Evolutionary conservation across 768 basidiomycete genomes (phyloP).

Genomic region (Harrya chromipes): DNA sequence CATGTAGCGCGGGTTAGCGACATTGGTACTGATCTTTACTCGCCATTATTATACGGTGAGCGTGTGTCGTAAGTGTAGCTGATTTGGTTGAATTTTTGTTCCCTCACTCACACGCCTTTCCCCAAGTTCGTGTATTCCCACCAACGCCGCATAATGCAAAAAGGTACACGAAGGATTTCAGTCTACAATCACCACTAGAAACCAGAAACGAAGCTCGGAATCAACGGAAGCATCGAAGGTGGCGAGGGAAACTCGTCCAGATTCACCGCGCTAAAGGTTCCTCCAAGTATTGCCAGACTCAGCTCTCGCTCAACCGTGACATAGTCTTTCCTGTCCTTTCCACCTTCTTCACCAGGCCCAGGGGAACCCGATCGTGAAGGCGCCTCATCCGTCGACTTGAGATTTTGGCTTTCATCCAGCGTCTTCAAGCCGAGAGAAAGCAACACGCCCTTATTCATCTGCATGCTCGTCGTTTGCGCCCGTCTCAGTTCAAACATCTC

Average conservation of each 20-base stretch:
- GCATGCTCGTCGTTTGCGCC: constrained; percentile 48
- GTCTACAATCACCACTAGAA: constrained; percentile 12
- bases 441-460: constrained; percentile 46
- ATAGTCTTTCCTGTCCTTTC: constrained; percentile 5
- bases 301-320: constrained; percentile 9
- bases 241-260: constrained; percentile 48
- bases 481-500: constrained; percentile 44
- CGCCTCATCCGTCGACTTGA: not conserved
- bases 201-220: constrained; percentile 29
- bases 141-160: too few species aligned
- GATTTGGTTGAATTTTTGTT: too few species aligned
- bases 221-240: constrained; percentile 33
- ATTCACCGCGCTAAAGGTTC: constrained; percentile 40
- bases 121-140: too few species aligned
- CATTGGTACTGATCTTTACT: too few species aligned
- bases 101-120: too few species aligned
- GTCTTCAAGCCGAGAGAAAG: constrained; percentile 30
- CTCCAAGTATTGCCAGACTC: constrained; percentile 29
- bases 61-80: too few species aligned
- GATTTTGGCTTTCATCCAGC: constrained; percentile 1
- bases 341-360: not conserved
- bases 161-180: too few species aligned
- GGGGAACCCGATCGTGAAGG: constrained; percentile 3
- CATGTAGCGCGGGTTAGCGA: too few species aligned
- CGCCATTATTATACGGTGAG: too few species aligned